Conservation (phyloP, 2,329 filamentous ascomycete genomes). For the Penicillium palitans region DNA sequence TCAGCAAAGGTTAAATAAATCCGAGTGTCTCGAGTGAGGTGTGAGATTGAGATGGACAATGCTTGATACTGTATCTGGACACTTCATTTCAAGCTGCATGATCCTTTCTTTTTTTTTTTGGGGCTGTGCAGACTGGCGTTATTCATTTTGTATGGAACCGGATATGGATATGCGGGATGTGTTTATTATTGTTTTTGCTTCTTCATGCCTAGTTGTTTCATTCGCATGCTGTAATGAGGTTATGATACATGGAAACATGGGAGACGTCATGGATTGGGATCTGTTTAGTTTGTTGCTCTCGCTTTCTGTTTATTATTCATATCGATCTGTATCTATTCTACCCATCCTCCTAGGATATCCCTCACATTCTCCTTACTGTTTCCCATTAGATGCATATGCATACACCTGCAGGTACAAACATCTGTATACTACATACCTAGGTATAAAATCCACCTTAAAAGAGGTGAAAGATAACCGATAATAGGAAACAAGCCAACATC, state of each 20-base stretch:
- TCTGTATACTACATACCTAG: too few relatives aligned
- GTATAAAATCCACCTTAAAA: background rate
- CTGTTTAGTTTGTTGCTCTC: background rate
- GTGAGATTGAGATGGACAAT: background rate
- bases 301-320: background rate
- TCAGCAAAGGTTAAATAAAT: constrained; percentile 58
- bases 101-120: background rate
- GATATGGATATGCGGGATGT: constrained; percentile 7
- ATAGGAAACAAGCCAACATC: background rate
- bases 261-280: constrained; percentile 1
- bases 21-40: background rate
- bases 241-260: constrained; percentile 25
- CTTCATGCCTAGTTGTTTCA: constrained; percentile 4
- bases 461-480: background rate
- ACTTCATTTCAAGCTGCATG: background rate
- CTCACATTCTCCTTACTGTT: background rate
- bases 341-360: too few relatives aligned
- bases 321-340: background rate
- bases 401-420: background rate
- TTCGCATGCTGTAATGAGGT: constrained; percentile 24
- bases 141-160: background rate
- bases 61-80: background rate
- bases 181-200: constrained; percentile 5
- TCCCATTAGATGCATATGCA: background rate
- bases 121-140: constrained; percentile 2